A percentile compares a stretch with the other conserved stretches of the same genome.
These are phyloP conservation scores for Aspergillus steynii DNA, from an alignment of 495 filamentous ascomycete species.

Conservation along the genomic window DNA sequence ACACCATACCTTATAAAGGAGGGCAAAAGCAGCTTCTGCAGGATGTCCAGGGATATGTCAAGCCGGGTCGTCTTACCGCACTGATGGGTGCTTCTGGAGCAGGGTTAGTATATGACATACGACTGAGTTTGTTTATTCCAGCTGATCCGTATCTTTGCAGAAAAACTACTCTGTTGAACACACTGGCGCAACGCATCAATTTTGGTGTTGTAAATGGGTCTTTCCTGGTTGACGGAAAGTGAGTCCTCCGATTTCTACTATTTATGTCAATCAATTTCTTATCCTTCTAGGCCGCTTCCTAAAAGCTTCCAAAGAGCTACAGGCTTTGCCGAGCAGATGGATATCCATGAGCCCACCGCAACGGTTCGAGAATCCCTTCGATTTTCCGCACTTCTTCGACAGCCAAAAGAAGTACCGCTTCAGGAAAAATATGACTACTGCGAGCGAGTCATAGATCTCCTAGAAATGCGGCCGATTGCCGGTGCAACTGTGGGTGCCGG, in stretches of 20 bases:
- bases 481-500: slow-evolving; percentile 55
- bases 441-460: slow-evolving; percentile 57
- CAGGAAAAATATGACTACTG: slow-evolving; percentile 65
- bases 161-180: slow-evolving; percentile 59
- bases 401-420: slow-evolving; percentile 54
- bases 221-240: slow-evolving; percentile 57
- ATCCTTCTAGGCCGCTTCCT: slow-evolving; percentile 37
- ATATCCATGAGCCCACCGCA: slow-evolving; percentile 60
- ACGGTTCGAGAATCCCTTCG: slow-evolving; percentile 62
- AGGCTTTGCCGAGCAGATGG: slow-evolving; percentile 64
- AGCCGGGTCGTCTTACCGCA: slow-evolving; percentile 70
- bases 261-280: slow-evolving; percentile 4
- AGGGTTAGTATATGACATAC: slow-evolving; percentile 39
- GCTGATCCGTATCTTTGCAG: slow-evolving; percentile 21
- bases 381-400: slow-evolving; percentile 61
- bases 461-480: slow-evolving; percentile 61
- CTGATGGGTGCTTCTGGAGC: slow-evolving; percentile 68
- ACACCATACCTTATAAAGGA: slow-evolving; percentile 65
- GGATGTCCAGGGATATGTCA: slow-evolving; percentile 68
- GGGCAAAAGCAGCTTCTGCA: slow-evolving; percentile 59
- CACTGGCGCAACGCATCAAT: slow-evolving; percentile 54
- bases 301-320: slow-evolving; percentile 52
- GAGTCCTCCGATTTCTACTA: slow-evolving; percentile 8
- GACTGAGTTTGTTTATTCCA: not conserved
- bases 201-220: slow-evolving; percentile 52